Conservation (phyloP, 2,329 filamentous ascomycete genomes). For the Aspergillus hortae region DNA sequence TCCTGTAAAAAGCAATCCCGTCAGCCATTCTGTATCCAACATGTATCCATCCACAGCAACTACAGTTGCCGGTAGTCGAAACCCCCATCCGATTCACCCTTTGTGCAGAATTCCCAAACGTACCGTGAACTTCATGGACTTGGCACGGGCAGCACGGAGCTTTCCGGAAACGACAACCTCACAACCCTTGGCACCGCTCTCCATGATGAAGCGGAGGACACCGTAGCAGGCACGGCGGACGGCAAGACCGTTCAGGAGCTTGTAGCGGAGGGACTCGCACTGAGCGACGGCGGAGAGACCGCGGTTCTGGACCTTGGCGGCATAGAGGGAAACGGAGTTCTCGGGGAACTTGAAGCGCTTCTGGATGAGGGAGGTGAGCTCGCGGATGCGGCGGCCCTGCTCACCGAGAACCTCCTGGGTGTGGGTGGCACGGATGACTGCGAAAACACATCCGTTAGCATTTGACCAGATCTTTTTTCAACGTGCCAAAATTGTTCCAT, state of each 20-base stretch:
- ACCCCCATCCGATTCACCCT: neutral
- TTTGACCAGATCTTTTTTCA: constrained; percentile 14
- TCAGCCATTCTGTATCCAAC: constrained; percentile 6
- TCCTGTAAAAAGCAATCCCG: constrained; percentile 49
- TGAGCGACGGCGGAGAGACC: constrained; percentile 99
- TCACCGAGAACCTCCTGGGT: constrained; percentile 99
- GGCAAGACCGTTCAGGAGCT: constrained; percentile 98
- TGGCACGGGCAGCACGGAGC: constrained; percentile 97
- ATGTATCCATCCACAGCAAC: neutral
- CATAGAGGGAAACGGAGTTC: constrained; percentile 99
- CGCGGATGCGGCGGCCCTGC: constrained; percentile 99
- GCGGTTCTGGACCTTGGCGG: constrained; percentile 99
- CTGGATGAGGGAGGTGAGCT: constrained; percentile 99
- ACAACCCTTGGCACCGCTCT: constrained; percentile 98
- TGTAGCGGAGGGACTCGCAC: constrained; percentile 99
- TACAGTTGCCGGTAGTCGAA: neutral
- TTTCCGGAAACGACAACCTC: constrained; percentile 99
- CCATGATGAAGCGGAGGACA: constrained; percentile 99
- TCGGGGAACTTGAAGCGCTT: constrained; percentile 99
- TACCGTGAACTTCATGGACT: constrained; percentile 99
- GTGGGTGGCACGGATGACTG: constrained; percentile 97
- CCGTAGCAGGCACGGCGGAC: constrained; percentile 99
- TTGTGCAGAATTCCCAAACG: constrained; percentile 24
- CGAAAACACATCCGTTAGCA: constrained; percentile 31
- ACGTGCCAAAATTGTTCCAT: neutral